phyloP scores from a whole-genome alignment of 106 monocot genomes.

The Phalaenopsis aphrodite region DNA sequence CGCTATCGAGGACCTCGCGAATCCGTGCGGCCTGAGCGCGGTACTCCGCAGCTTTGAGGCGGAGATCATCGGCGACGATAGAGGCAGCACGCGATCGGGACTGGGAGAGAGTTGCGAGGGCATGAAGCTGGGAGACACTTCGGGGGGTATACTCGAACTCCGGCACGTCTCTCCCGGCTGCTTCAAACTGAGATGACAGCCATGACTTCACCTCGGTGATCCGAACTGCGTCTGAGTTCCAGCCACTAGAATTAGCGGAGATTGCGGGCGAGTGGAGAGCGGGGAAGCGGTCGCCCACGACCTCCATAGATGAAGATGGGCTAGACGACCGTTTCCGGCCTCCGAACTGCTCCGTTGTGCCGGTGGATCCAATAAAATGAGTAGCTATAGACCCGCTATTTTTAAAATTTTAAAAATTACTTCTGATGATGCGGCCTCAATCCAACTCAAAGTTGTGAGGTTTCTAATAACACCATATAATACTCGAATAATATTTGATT shows the following conservation, averaged over 20 bases:
- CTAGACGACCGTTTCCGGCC: not conserved
- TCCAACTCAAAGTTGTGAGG: too few species aligned
- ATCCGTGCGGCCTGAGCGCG: conserved; percentile 63
- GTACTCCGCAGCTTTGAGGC: conserved; percentile 68
- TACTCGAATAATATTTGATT: too few species aligned
- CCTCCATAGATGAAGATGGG: conserved; percentile 12
- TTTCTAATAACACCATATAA: too few species aligned
- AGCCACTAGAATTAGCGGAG: not conserved
- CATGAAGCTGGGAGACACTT: conserved; percentile 56
- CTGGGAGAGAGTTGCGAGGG: conserved; percentile 59
- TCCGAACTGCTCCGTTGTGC: not conserved
- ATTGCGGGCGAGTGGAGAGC: conserved; percentile 9
- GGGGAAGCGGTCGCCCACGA: conserved; percentile 23
- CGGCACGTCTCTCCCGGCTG: conserved; percentile 48
- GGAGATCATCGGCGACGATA: conserved; percentile 65
- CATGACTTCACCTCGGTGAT: conserved; percentile 63
- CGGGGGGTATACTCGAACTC: conserved; percentile 72
- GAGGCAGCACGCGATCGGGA: conserved; percentile 54
- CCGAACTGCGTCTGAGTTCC: conserved; percentile 30
- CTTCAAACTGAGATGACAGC: conserved; percentile 66
- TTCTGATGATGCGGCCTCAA: too few species aligned
- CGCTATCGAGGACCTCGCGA: conserved; percentile 66
- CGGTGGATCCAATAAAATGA: too few species aligned
- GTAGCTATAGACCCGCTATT: too few species aligned
- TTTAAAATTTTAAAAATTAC: too few species aligned